Evolutionary conservation across 768 basidiomycete species (phyloP).

Genomic region (Tricholoma sp.): DNA sequence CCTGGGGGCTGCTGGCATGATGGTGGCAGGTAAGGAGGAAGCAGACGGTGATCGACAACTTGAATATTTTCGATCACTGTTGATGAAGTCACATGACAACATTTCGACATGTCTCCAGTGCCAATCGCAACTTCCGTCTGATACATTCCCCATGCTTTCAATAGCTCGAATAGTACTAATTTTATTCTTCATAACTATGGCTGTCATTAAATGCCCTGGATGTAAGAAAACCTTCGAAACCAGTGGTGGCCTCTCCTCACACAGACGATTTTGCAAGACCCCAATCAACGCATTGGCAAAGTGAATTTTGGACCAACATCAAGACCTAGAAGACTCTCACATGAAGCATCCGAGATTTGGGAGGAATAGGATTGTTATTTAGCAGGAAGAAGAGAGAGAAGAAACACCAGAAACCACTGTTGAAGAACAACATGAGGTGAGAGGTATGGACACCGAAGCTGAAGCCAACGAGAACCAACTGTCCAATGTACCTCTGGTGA

Average conservation of each 20-base stretch:
- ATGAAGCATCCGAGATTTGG: background rate
- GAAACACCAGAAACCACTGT: background rate
- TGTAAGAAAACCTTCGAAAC: background rate
- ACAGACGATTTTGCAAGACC: background rate
- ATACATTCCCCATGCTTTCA: background rate
- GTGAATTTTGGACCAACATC: background rate
- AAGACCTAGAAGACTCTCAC: background rate
- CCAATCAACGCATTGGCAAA: background rate
- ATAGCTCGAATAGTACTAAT: conserved; percentile 4
- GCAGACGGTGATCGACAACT: background rate
- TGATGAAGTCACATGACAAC: background rate
- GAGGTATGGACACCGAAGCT: background rate
- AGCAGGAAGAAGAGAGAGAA: background rate
- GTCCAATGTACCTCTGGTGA: background rate
- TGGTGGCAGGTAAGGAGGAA: background rate
- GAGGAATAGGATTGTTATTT: background rate
- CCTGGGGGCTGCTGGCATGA: background rate
- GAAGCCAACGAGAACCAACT: background rate
- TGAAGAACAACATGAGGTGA: background rate
- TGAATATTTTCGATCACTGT: background rate
- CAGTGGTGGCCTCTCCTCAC: background rate
- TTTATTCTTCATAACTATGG: background rate
- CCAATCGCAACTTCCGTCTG: background rate
- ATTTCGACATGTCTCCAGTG: background rate
- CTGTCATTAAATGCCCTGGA: background rate